Evolutionary conservation across 345 rosid genomes (phyloP).

Genomic region (Murraya koenigii): DNA sequence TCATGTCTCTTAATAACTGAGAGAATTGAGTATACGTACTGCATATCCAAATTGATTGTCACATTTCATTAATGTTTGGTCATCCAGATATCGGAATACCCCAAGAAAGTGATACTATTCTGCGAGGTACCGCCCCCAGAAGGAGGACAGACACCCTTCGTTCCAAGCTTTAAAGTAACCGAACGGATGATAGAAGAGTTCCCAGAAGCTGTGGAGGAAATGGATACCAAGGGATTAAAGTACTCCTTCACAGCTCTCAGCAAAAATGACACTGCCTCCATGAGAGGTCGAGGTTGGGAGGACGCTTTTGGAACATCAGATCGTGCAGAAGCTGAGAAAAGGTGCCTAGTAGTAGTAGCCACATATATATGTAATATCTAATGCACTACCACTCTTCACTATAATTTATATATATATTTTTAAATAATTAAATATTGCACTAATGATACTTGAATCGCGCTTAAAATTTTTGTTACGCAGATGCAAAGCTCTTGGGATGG

Average conservation of each 20-base stretch:
- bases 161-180: constrained; percentile 65
- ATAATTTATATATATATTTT: no score
- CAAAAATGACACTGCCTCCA: constrained; percentile 42
- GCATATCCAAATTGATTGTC: no score
- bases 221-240: constrained; percentile 51
- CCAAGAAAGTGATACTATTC: constrained; percentile 45
- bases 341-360: constrained; percentile 20
- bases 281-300: constrained; percentile 70
- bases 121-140: constrained; percentile 66
- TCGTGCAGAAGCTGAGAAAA: constrained; percentile 43
- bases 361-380: no score
- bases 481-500: constrained; percentile 53
- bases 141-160: constrained; percentile 71
- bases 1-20: neutral
- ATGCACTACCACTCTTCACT: no score
- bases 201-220: constrained; percentile 55
- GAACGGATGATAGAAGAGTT: constrained; percentile 58
- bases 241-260: constrained; percentile 47
- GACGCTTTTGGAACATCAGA: constrained; percentile 59
- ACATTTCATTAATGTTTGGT: neutral
- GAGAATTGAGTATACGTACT: neutral
- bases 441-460: no score
- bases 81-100: constrained; percentile 46
- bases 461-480: constrained; percentile 17
- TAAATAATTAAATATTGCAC: no score